These are phyloP conservation scores for Colletotrichum falcatum DNA, from an alignment of 2,329 filamentous ascomycete genomes.

Conservation along the genomic window DNA sequence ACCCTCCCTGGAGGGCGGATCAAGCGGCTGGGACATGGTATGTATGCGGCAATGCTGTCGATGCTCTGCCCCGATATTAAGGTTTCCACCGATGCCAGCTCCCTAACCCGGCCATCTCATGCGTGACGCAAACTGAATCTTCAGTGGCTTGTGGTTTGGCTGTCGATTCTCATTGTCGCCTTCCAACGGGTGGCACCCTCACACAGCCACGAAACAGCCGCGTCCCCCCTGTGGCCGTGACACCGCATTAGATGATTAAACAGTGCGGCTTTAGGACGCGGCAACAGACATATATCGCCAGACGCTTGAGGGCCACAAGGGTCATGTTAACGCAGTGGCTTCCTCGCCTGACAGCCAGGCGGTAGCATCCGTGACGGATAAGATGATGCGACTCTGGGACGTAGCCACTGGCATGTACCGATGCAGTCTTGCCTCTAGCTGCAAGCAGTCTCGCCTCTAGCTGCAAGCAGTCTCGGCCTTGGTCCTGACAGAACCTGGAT, in stretches of 20 bases:
- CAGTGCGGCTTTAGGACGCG: no score
- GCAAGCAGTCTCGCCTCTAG: no score
- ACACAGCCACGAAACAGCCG: constrained; percentile 34
- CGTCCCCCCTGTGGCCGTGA: constrained; percentile 28
- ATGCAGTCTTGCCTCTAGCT: no score
- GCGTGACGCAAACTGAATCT: constrained; percentile 18
- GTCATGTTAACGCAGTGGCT: no score
- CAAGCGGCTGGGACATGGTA: constrained; percentile 7
- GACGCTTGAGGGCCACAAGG: no score
- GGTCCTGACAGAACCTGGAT: no score
- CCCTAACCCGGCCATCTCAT: constrained; percentile 22
- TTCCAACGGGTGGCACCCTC: neutral
- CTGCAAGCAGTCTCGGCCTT: no score
- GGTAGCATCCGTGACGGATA: no score
- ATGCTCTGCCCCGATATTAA: constrained; percentile 8
- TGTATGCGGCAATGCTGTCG: constrained; percentile 11
- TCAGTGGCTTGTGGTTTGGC: constrained; percentile 4
- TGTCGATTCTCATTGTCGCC: constrained; percentile 9
- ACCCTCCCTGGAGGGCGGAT: constrained; percentile 1
- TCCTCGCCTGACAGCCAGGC: no score
- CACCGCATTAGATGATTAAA: neutral
- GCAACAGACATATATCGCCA: no score
- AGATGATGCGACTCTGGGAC: no score
- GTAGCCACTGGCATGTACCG: no score
- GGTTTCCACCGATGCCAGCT: constrained; percentile 16